A percentile compares a stretch with the other conserved stretches of the same genome.
These are phyloP conservation scores for Fusarium illudens DNA, from an alignment of 2,329 filamentous ascomycete species.

Conservation along the genomic window DNA sequence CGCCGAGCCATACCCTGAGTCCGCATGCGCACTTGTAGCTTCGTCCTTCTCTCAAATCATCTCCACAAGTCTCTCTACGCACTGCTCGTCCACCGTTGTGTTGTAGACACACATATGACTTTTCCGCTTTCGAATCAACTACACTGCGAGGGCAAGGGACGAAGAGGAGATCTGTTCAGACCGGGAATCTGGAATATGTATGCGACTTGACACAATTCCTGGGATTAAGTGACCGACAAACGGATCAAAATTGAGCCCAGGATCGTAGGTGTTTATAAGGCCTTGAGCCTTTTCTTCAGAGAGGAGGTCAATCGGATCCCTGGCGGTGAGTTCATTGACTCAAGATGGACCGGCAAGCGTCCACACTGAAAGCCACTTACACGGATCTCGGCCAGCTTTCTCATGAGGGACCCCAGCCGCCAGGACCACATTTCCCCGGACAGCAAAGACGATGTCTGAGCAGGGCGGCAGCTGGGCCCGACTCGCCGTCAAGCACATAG, in stretches of 20 bases:
- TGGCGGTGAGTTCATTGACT: background rate
- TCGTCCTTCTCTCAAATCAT: background rate
- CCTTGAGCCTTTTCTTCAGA: background rate
- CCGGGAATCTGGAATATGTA: too few relatives aligned
- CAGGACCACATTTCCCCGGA: background rate
- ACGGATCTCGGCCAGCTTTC: background rate
- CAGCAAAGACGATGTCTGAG: background rate
- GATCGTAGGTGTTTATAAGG: too few relatives aligned
- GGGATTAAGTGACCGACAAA: background rate
- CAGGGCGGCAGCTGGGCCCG: background rate
- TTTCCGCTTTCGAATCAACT: too few relatives aligned
- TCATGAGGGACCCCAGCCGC: background rate
- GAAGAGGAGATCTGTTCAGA: too few relatives aligned
- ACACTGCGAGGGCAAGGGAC: too few relatives aligned
- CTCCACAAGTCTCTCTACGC: background rate
- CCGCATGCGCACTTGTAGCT: too few relatives aligned
- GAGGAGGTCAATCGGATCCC: background rate
- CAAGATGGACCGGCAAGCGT: background rate
- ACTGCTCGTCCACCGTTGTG: background rate
- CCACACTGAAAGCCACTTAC: background rate
- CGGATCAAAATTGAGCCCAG: too few relatives aligned
- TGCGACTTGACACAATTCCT: background rate
- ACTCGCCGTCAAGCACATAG: background rate
- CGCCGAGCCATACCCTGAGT: background rate
- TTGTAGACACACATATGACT: too few relatives aligned